Percentiles rank a stretch among this genome's conserved stretches.
Evolutionary conservation across 805 yeast species (phyloP).

Genomic region (Candida corydali): DNA sequence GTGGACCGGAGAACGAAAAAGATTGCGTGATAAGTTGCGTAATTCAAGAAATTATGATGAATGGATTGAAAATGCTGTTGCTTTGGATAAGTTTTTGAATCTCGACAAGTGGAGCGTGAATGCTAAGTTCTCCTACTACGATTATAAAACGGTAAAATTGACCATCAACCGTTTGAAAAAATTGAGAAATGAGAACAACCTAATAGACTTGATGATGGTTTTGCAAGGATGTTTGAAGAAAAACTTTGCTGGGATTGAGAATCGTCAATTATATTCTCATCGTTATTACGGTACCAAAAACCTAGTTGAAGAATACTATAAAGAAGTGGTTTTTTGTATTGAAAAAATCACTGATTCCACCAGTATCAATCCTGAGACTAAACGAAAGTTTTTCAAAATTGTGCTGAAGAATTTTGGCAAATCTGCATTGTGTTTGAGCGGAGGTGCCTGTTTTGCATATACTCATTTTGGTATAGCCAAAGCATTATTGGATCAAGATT

Average conservation of each 20-base stretch:
- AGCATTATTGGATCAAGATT: constrained; percentile 63
- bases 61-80: constrained; percentile 57
- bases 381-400: constrained; percentile 51
- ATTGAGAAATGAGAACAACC: constrained; percentile 27
- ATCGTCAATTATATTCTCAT: constrained; percentile 66
- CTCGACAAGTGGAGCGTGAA: constrained; percentile 62
- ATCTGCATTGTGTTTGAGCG: constrained; percentile 67
- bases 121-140: constrained; percentile 63
- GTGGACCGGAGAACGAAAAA: constrained; percentile 56
- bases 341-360: constrained; percentile 38
- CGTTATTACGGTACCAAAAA: constrained; percentile 71
- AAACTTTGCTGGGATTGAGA: constrained; percentile 78
- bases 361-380: constrained; percentile 34
- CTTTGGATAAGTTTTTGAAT: constrained; percentile 53
- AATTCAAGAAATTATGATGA: constrained; percentile 50
- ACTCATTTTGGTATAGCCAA: constrained; percentile 74
- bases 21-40: constrained; percentile 47
- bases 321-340: constrained; percentile 48
- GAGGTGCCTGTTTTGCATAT: constrained; percentile 78
- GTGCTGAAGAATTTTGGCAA: constrained; percentile 65
- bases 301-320: constrained; percentile 51
- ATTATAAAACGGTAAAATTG: constrained; percentile 53
- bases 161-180: constrained; percentile 40
- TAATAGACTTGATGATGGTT: constrained; percentile 48
- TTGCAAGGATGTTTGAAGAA: constrained; percentile 65